phyloP scores from a whole-genome alignment of 2,329 filamentous ascomycete species.

The Trematosphaeria pertusa region DNA sequence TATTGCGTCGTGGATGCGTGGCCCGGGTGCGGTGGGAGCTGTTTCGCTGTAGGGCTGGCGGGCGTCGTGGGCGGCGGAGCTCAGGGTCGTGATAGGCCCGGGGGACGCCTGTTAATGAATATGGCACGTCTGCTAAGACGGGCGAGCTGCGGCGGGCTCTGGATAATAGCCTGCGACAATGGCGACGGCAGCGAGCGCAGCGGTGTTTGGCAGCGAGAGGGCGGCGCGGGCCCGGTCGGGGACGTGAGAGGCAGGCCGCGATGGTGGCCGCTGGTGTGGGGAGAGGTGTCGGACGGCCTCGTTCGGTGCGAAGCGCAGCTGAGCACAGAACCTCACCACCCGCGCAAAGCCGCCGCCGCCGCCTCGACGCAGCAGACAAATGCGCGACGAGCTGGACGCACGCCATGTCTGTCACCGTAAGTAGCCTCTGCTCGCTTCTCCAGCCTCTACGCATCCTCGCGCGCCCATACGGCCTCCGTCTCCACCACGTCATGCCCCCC shows the following conservation, averaged over 20 bases:
- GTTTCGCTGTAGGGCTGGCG: conserved; percentile 15
- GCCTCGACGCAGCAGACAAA: conserved; percentile 3
- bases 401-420: conserved; percentile 58
- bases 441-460: not conserved
- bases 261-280: not conserved
- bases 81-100: conserved; percentile 18
- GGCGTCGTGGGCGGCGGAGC: conserved; percentile 12
- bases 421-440: conserved; percentile 13
- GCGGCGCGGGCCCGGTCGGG: conserved; percentile 12
- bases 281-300: not conserved
- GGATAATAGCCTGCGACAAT: conserved; percentile 10
- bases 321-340: conserved; percentile 3
- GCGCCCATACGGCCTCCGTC: not conserved
- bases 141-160: not conserved
- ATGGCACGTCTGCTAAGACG: conserved; percentile 4
- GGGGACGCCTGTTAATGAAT: conserved; percentile 8
- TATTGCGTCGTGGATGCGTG: conserved; percentile 11
- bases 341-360: conserved; percentile 11
- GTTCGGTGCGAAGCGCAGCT: conserved; percentile 14
- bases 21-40: conserved; percentile 12
- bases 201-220: no score
- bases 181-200: conserved; percentile 8
- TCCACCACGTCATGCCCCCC: not conserved
- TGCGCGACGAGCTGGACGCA: conserved; percentile 18
- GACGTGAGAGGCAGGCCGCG: conserved; percentile 1